A percentile compares a stretch with the other conserved stretches of the same genome.
Evolutionary conservation across 768 basidiomycete species (phyloP).

Genomic region (Lentinula boryana): DNA sequence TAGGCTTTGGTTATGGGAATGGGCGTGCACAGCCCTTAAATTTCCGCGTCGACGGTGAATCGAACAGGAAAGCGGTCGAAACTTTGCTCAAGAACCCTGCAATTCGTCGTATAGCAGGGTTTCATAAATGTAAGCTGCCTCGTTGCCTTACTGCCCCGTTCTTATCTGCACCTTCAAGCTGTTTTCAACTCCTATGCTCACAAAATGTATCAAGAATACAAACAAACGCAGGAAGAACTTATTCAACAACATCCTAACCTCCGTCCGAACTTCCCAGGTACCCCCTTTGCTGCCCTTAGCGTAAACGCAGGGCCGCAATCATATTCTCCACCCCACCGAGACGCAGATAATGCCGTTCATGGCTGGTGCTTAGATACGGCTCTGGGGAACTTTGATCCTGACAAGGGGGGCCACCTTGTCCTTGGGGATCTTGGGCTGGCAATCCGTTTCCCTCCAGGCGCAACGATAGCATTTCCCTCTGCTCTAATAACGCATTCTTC

Average conservation of each 20-base stretch:
- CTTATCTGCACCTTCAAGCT: neutral
- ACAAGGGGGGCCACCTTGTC: neutral
- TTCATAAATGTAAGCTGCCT: no score
- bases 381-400: constrained; percentile 12
- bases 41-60: no score
- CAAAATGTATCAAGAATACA: neutral
- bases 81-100: no score
- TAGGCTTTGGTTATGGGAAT: no score
- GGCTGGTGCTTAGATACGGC: constrained; percentile 19
- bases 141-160: neutral
- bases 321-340: constrained; percentile 8
- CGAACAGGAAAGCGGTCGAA: no score
- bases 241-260: neutral
- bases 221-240: neutral
- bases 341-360: constrained; percentile 13
- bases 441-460: constrained; percentile 13
- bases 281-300: constrained; percentile 13
- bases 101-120: no score
- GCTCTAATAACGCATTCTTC: constrained; percentile 10
- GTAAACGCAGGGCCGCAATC: constrained; percentile 17
- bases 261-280: constrained; percentile 8
- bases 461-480: constrained; percentile 14
- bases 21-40: no score
- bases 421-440: constrained; percentile 11
- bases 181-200: neutral